Evolutionary conservation across 1,284 basidiomycete genomes (phyloP), one percentile per base, ranked within the genome.

Genomic region (Lentinula novae-zelandiae): DNA sequence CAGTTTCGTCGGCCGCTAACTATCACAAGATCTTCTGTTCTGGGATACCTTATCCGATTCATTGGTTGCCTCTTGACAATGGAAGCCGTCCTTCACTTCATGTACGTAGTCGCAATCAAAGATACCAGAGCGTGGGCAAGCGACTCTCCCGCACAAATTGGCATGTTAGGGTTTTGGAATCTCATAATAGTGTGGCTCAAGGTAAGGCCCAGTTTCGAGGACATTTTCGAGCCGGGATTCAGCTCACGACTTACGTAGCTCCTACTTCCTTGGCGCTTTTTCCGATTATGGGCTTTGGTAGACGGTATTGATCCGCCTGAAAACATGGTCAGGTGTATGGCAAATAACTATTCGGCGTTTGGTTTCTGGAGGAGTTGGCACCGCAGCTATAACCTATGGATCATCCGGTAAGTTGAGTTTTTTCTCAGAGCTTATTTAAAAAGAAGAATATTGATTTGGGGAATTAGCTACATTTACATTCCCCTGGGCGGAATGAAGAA

Each of bases 331-430:
- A 84, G 97, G 13, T 98, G 97, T 71, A 92, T 98, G 85, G 92
- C 89, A n/a, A 99, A 99, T 77, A 99, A 98, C 73, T 98, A 98
- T 70, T 98, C 95, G 1, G 86, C 89, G 0, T 74, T 91, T 2
- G 95, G 94, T 0, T 99, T 99, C 73, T 99, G 96, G 96, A 77
- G 96, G 64, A 89, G 87, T 63, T 99, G 96, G 97, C 96, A 99
- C 73, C 81, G 96, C 9, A 93, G 90, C 67, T 99, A 96, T 76
- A 99, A 99, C 70, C 82, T 98, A 8, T 99, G 97, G 96, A 82
- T 96, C 54, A 87, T 96, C 48, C 81, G 96, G 89, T 93, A 72
- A 36, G 74, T 8, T 44, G 38, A 39, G 9, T 44, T 44, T 15
- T 44, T 44, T 20, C 20, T 53, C 60, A 34, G 48, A 61, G 39